Conservation (phyloP, 1,139 yeast genomes). For the Blastobotrys serpentis region DNA sequence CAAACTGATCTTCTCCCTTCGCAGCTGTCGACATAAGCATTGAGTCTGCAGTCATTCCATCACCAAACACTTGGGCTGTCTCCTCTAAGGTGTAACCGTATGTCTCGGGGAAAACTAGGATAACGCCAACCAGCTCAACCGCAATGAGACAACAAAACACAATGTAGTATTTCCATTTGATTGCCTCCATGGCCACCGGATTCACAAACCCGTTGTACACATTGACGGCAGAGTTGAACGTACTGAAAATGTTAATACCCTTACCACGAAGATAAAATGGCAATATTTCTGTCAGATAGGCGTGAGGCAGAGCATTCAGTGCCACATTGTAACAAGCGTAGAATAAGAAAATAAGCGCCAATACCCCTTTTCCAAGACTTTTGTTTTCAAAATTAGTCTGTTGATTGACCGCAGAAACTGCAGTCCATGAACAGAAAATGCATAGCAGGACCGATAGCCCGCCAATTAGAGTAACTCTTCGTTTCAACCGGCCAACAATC, state of each 20-base stretch:
- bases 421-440: slow-evolving; percentile 28
- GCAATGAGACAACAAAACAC: slow-evolving; percentile 33
- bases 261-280: slow-evolving; percentile 59
- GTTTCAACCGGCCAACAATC: slow-evolving; percentile 37
- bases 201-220: slow-evolving; percentile 46
- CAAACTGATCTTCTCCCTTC: too few species aligned
- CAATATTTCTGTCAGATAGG: slow-evolving; percentile 59
- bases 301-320: slow-evolving; percentile 28
- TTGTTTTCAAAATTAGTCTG: slow-evolving; percentile 23
- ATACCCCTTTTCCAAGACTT: slow-evolving; percentile 23
- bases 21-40: too few species aligned
- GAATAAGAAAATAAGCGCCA: slow-evolving; percentile 25
- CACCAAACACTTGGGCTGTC: slow-evolving; percentile 43
- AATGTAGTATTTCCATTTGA: slow-evolving; percentile 41
- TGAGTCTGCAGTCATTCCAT: too few species aligned
- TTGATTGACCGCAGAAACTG: slow-evolving; percentile 29
- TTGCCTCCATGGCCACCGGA: slow-evolving; percentile 41
- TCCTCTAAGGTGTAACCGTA: slow-evolving; percentile 83
- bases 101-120: background rate
- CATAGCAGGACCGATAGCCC: slow-evolving; percentile 34
- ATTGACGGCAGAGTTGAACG: slow-evolving; percentile 48
- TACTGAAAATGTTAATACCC: slow-evolving; percentile 52
- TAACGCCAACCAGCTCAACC: slow-evolving; percentile 16
- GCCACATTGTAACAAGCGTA: slow-evolving; percentile 23
- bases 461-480: slow-evolving; percentile 36